Evolutionary conservation across 257 asterid genomes (phyloP).

Genomic region (Cinchona pubescens): DNA sequence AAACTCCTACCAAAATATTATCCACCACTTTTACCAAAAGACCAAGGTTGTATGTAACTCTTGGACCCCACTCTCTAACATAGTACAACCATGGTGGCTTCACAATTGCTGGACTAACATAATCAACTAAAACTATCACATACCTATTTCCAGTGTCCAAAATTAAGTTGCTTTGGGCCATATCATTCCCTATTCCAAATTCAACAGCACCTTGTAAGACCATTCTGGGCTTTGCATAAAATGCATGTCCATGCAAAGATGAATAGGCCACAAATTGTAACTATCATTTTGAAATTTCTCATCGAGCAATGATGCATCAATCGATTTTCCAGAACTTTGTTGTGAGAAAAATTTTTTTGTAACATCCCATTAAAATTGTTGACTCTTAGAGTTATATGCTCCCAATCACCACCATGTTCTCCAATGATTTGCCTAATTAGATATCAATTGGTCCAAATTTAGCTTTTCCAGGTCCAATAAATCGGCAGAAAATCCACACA

Average conservation of each 20-base stretch:
- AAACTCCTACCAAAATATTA: constrained; percentile 10
- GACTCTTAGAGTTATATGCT: constrained; percentile 37
- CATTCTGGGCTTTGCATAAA: constrained; percentile 27
- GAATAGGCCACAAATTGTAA: constrained; percentile 29
- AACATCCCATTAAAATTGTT: constrained; percentile 33
- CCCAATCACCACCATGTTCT: constrained; percentile 46
- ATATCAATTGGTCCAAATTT: constrained; percentile 26
- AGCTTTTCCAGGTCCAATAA: constrained; percentile 34
- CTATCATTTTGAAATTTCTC: constrained; percentile 24
- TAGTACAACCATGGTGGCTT: constrained; percentile 37
- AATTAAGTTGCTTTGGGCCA: constrained; percentile 17
- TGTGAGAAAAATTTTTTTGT: constrained; percentile 29
- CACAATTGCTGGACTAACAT: constrained; percentile 14
- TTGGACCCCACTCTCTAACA: constrained; percentile 40
- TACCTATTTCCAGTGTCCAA: constrained; percentile 25
- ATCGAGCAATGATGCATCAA: constrained; percentile 28
- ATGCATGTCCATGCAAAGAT: constrained; percentile 37
- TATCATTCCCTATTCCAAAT: constrained; percentile 35
- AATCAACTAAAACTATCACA: constrained; percentile 21
- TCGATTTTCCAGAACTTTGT: constrained; percentile 39
- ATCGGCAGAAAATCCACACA: constrained; percentile 39
- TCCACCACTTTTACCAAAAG: constrained; percentile 16
- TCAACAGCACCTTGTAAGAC: constrained; percentile 26
- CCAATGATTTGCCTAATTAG: constrained; percentile 31
- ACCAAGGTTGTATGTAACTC: constrained; percentile 20